Evolutionary conservation across 805 yeast species (phyloP), one percentile per base, ranked within the genome.

Genomic region (Candida verbasci): DNA sequence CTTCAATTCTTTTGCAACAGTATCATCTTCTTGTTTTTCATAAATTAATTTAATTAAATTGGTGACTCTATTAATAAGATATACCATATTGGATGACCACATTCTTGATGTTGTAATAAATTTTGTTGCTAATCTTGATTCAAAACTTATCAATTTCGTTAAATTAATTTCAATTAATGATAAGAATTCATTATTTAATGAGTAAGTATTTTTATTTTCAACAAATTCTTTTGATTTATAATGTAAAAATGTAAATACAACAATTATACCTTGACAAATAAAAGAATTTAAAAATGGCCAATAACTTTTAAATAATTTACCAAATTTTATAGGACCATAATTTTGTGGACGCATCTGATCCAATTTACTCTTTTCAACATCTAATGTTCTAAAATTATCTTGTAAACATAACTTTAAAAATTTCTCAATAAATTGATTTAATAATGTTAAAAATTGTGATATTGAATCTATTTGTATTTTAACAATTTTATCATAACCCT

Each of bases 251-350:
- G 76, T 72, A 53, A 66, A 74, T 16, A 68, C 60, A 16, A 73
- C 76, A 37, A 74, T 69, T 34, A 74, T 56, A 2, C 78, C 75
- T 46, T 74, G 79, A 48, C 72, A 72, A 9, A 72, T 53, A 35
- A 71, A 73, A 2, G 74, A 62, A 44, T 69, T 70, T 35, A 71
- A 62, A 39, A 71, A 71, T 12, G 78, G 79, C 41, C 63, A 70
- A 28, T 52, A 57, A 25, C 45, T 53, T 44, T 60, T 55, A 59
- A 62, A 72, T 38, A 51, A 56, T 50, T 54, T 63, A 34, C 55
- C 68, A 34, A 60, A 44, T 9, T 52, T 46, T 8, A 45, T 38
- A 20, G 40, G 34, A 17, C 32, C 34, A 35, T 27, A 28, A 30
- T 28, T 35, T 12, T 12, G 17, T 17, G 25, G 32, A 24, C 6